Conservation (phyloP, 73 alveolate species). For the Paramecium pentaurelia region DNA sequence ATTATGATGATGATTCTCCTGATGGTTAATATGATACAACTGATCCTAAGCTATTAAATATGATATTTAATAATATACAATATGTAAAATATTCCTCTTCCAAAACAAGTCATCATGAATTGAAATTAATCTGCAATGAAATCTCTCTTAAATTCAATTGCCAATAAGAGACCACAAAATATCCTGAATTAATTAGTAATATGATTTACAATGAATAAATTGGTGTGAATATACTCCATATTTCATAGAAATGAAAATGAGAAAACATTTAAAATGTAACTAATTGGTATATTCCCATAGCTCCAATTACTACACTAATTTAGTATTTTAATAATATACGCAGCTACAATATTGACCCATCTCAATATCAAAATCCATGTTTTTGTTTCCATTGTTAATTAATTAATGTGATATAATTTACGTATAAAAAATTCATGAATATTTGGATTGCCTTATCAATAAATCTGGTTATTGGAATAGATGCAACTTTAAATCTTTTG, state of each 20-base stretch:
- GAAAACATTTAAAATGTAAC: not conserved
- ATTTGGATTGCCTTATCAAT: not conserved
- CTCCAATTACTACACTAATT: slow-evolving; percentile 5
- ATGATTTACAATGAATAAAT: not conserved
- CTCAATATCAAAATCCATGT: slow-evolving; percentile 25
- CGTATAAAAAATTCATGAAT: not conserved
- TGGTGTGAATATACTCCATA: slow-evolving; percentile 35
- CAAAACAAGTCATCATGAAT: slow-evolving; percentile 21
- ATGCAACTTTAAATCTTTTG: not conserved
- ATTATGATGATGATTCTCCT: not conserved
- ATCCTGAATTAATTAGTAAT: not conserved
- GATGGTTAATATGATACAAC: not conserved
- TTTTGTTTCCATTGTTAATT: slow-evolving; percentile 26
- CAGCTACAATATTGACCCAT: slow-evolving; percentile 47
- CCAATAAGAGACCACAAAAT: not conserved
- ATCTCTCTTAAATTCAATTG: slow-evolving; percentile 24
- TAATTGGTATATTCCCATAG: slow-evolving; percentile 37
- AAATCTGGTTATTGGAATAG: not conserved
- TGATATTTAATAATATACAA: not conserved
- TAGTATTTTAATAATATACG: not conserved
- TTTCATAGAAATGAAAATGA: not conserved
- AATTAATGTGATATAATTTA: not conserved
- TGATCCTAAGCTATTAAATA: not conserved
- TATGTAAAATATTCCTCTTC: slow-evolving; percentile 46
- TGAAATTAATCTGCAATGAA: not conserved